Evolutionary conservation across 352 stramenopile species (phyloP).

Genomic region (Globisporangium middletonii): DNA sequence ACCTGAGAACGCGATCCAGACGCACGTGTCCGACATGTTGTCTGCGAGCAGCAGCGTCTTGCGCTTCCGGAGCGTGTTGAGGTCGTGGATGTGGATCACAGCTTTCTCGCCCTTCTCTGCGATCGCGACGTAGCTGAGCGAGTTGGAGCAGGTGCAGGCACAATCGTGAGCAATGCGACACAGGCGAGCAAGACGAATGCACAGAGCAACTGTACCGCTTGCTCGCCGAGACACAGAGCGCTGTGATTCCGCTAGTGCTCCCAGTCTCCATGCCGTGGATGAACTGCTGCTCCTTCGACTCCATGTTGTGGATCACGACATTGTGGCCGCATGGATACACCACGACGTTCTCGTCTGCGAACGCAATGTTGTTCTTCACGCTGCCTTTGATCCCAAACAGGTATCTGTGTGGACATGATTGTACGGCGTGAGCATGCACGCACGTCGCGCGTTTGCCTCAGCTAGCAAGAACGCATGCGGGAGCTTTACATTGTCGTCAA

Average conservation of each 20-base stretch:
- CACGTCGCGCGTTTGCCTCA: neutral
- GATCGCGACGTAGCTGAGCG: slow-evolving; percentile 70
- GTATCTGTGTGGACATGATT: slow-evolving; percentile 26
- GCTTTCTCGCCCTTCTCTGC: slow-evolving; percentile 80
- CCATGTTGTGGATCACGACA: slow-evolving; percentile 84
- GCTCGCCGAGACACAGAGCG: slow-evolving; percentile 73
- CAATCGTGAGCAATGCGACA: neutral
- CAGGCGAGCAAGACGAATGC: neutral
- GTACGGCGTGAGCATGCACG: neutral
- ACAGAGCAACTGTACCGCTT: slow-evolving; percentile 32
- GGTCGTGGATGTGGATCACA: slow-evolving; percentile 89
- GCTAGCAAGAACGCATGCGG: neutral
- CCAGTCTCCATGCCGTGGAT: slow-evolving; percentile 78
- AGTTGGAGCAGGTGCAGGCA: too few species aligned
- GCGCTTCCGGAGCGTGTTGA: slow-evolving; percentile 72
- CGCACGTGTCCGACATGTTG: slow-evolving; percentile 67
- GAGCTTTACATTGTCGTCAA: neutral
- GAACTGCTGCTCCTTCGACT: slow-evolving; percentile 89
- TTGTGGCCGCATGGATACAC: slow-evolving; percentile 88
- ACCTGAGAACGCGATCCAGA: slow-evolving; percentile 83
- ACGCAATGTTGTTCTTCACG: slow-evolving; percentile 81
- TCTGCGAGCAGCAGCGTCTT: slow-evolving; percentile 84
- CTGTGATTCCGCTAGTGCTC: slow-evolving; percentile 76
- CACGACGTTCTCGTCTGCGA: slow-evolving; percentile 80
- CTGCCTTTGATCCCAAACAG: slow-evolving; percentile 82